Evolutionary conservation across 2,329 filamentous ascomycete species (phyloP), one percentile per base, ranked within the genome.

Genomic region (Penicillium frequentans): DNA sequence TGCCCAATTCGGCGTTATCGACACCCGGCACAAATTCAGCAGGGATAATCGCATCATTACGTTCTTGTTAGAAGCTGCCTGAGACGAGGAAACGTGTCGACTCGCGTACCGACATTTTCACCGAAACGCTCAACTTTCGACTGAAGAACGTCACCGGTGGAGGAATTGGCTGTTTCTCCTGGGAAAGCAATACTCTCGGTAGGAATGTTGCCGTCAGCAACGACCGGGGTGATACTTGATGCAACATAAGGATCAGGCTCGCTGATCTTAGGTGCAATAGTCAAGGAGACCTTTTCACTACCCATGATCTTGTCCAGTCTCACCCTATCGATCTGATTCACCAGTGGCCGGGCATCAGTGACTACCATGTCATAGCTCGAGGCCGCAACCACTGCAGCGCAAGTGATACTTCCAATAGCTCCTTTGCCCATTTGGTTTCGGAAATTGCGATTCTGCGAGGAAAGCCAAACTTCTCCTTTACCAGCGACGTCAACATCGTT

Each of bases 391-490:
- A 75, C 76, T 9, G 74, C 76, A 3, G 79, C 77, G 1, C 76
- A 78, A 2, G 75, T 70, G 26, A 81, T 61, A 56, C 76, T 49
- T 13, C 52, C 52, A 11, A 55, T 49, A 26, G 45, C 47, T 33
- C 56, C 56, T 53, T 56, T 58, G 5, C 56, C 50, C 53, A 61
- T 61, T 3, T 44, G 62, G 57, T 81, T 79, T 49, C 75, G 62
- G 54, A 79, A 79, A 60, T 80, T 80, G 9, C 77, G 66, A 50
- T 80, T 80, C 59, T 80, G 77, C 9, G 73, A 77, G 13, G 68
- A 74, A 9, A 80, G 61, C 78, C 78, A 80, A 1, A 74, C 70
- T 55, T 79, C 76, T 1, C 76, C 78, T n/a, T 71, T 62, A 1
- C 39, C 39, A 23, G 57, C 69, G 1, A 77, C 77, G 51, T 71